Evolutionary conservation across 1,284 basidiomycete species (phyloP).

Genomic region (Takashimella tepidaria): DNA sequence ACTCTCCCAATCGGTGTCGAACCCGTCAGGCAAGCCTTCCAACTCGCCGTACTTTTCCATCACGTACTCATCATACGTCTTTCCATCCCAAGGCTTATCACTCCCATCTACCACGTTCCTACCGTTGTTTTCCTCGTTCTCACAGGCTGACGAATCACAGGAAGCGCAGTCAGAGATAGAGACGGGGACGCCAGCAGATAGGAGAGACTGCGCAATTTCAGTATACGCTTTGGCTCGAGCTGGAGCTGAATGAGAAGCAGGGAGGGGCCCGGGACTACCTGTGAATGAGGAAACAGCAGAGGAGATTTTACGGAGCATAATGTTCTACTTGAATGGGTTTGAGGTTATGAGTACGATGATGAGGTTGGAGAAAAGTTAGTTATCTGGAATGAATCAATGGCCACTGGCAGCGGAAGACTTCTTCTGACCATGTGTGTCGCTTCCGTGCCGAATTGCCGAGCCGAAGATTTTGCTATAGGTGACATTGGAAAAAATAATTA

Average conservation of each 20-base stretch:
- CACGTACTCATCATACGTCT: slow-evolving; percentile 32
- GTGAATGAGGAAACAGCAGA: slow-evolving; percentile 28
- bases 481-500: too few relatives aligned
- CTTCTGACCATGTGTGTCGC: too few relatives aligned
- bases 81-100: slow-evolving; percentile 30
- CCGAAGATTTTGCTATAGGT: too few relatives aligned
- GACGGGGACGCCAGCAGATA: slow-evolving; percentile 59
- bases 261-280: slow-evolving; percentile 2
- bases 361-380: too few relatives aligned
- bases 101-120: slow-evolving; percentile 18
- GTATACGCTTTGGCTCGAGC: slow-evolving; percentile 30
- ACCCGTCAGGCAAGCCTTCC: slow-evolving; percentile 63
- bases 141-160: slow-evolving; percentile 70
- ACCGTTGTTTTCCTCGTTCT: slow-evolving; percentile 45
- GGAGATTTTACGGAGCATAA: slow-evolving; percentile 36
- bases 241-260: slow-evolving; percentile 22
- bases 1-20: slow-evolving; percentile 69
- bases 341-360: too few relatives aligned
- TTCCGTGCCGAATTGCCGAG: too few relatives aligned
- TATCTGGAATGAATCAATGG: too few relatives aligned
- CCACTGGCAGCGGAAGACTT: too few relatives aligned
- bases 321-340: too few relatives aligned
- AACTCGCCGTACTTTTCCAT: slow-evolving; percentile 54
- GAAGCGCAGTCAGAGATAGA: slow-evolving; percentile 64
- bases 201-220: slow-evolving; percentile 43